These are phyloP conservation scores for Microdochium paspali DNA, from an alignment of 2,329 filamentous ascomycete species.

Conservation along the genomic window DNA sequence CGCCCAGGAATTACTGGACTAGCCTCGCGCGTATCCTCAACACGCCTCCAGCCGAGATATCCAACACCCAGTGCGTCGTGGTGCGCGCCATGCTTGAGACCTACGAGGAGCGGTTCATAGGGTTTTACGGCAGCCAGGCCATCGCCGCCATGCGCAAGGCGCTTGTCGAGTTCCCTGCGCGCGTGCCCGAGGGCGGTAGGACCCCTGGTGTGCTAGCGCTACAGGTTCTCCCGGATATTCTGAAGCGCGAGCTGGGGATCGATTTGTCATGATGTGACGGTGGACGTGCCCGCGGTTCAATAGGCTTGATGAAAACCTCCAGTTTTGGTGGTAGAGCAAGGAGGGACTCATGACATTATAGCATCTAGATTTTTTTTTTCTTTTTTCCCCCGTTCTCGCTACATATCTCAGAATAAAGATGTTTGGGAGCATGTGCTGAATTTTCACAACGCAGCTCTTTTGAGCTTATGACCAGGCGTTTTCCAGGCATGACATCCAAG, in stretches of 20 bases:
- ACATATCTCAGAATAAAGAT: no score
- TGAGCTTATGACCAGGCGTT: no score
- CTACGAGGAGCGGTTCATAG: conserved; percentile 65
- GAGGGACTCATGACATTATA: background rate
- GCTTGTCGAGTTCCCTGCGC: conserved; percentile 62
- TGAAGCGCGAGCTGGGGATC: conserved; percentile 41
- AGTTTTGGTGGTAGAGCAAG: background rate
- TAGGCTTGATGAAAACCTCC: background rate
- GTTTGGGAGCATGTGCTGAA: no score
- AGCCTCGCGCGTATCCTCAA: conserved; percentile 69
- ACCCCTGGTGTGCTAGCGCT: conserved; percentile 41
- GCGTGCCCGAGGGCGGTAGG: conserved; percentile 27
- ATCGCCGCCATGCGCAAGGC: conserved; percentile 62
- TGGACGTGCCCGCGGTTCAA: background rate
- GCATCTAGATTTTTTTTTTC: background rate
- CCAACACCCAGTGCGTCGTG: conserved; percentile 65
- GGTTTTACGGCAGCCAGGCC: conserved; percentile 71
- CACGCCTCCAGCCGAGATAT: conserved; percentile 56
- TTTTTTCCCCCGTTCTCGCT: no score
- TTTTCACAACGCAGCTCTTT: no score
- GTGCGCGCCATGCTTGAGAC: conserved; percentile 64
- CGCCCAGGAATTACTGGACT: conserved; percentile 74
- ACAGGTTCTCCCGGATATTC: conserved; percentile 40
- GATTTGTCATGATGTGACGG: conserved; percentile 22
- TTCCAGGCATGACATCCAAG: no score